These are phyloP conservation scores for Kitagawia praeruptora DNA, from an alignment of 129 eudicot species.

Conservation along the genomic window DNA sequence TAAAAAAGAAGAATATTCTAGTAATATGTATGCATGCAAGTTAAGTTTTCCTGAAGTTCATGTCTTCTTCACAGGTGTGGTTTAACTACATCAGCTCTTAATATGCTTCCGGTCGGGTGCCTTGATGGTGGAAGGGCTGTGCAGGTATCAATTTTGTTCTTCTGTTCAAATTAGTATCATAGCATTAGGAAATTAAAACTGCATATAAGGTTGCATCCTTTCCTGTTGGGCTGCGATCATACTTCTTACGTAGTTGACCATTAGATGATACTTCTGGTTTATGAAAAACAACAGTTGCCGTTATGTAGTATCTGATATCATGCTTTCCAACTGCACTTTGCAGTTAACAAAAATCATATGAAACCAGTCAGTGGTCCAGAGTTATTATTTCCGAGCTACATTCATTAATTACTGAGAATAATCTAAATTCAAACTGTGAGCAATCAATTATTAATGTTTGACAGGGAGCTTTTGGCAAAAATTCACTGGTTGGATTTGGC, in stretches of 20 bases:
- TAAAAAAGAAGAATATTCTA: not conserved
- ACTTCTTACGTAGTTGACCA: not conserved
- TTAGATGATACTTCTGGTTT: not conserved
- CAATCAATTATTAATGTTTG: slow-evolving; percentile 4
- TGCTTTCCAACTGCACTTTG: not conserved
- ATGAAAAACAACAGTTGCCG: not conserved
- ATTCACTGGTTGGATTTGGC: slow-evolving; percentile 63
- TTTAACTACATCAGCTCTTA: slow-evolving; percentile 88
- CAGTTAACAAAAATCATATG: not conserved
- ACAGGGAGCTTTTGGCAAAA: slow-evolving; percentile 94
- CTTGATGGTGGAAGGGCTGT: slow-evolving; percentile 98
- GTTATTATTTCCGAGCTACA: not conserved
- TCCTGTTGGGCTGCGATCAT: not conserved
- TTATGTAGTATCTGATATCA: not conserved
- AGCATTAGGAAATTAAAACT: not conserved
- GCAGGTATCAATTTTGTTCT: slow-evolving; percentile 45
- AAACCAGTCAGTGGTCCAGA: not conserved
- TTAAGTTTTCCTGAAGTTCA: slow-evolving; percentile 3
- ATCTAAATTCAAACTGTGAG: not conserved
- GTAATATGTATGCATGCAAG: not conserved
- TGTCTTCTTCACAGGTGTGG: slow-evolving; percentile 74
- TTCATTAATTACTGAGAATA: not conserved
- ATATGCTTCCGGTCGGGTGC: slow-evolving; percentile 97
- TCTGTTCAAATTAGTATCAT: not conserved
- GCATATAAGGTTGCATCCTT: not conserved